Conservation (phyloP, 768 basidiomycete species). For the Myochromella boudieri region DNA sequence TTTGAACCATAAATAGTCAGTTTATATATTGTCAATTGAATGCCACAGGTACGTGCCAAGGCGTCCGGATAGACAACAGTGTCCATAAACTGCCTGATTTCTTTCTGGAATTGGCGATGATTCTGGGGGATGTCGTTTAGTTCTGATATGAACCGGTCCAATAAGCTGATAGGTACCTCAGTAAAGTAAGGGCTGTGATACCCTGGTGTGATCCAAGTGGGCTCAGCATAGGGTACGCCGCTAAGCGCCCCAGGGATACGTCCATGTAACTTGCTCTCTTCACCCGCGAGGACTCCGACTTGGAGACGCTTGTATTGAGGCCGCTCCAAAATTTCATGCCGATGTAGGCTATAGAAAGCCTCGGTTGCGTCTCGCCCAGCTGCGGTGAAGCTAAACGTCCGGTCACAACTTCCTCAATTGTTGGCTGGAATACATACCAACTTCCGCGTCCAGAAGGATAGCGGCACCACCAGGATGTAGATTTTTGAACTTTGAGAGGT, state of each 20-base stretch:
- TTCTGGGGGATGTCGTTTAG: slow-evolving; percentile 31
- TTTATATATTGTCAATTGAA: neutral
- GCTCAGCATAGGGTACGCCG: slow-evolving; percentile 77
- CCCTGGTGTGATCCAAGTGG: slow-evolving; percentile 66
- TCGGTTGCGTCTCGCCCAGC: slow-evolving; percentile 81
- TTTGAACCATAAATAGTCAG: slow-evolving; percentile 19
- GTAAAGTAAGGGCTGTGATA: slow-evolving; percentile 76
- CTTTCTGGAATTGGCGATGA: slow-evolving; percentile 56
- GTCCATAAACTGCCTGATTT: slow-evolving; percentile 65
- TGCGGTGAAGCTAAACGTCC: slow-evolving; percentile 19
- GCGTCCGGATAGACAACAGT: slow-evolving; percentile 56
- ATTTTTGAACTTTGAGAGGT: slow-evolving; percentile 73
- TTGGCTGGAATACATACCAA: slow-evolving; percentile 45
- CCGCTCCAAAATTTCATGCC: slow-evolving; percentile 63
- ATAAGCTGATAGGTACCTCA: slow-evolving; percentile 43
- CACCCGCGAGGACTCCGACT: slow-evolving; percentile 63
- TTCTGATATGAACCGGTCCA: neutral
- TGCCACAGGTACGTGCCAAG: slow-evolving; percentile 17
- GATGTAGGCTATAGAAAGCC: slow-evolving; percentile 76
- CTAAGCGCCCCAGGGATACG: slow-evolving; percentile 54
- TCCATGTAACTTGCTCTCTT: slow-evolving; percentile 48
- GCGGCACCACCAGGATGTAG: slow-evolving; percentile 82
- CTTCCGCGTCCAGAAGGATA: slow-evolving; percentile 72
- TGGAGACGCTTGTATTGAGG: slow-evolving; percentile 66
- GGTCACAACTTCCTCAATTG: neutral